These are phyloP conservation scores for Pleurotus sapidus DNA, from an alignment of 768 basidiomycete species.

Conservation along the genomic window DNA sequence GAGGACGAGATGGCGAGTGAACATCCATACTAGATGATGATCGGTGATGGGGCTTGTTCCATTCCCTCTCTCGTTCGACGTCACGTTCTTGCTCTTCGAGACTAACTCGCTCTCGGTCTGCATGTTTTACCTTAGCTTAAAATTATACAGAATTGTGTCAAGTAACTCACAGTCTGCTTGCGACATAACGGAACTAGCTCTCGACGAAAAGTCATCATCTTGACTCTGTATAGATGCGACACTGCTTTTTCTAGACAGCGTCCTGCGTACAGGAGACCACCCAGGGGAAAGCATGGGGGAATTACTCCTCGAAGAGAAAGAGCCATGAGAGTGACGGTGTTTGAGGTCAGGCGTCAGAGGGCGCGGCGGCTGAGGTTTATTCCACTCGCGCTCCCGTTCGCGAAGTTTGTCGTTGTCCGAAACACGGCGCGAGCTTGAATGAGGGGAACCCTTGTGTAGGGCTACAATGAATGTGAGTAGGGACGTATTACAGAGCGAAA, in stretches of 20 bases:
- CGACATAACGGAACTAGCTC: conserved; percentile 44
- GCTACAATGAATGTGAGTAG: background rate
- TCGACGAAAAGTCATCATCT: conserved; percentile 38
- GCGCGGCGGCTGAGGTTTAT: conserved; percentile 20
- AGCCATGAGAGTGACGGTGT: conserved; percentile 16
- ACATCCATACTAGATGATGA: conserved; percentile 41
- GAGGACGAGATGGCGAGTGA: conserved; percentile 29
- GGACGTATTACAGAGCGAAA: background rate
- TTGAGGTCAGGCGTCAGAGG: conserved; percentile 19
- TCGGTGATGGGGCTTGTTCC: conserved; percentile 50
- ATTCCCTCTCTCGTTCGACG: conserved; percentile 48
- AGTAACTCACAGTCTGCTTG: conserved; percentile 48
- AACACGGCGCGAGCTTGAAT: conserved; percentile 3
- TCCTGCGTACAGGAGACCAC: background rate
- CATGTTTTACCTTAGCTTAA: background rate
- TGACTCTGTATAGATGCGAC: conserved; percentile 37
- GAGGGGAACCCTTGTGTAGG: background rate
- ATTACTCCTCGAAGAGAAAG: conserved; percentile 17
- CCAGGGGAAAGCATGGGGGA: conserved; percentile 14
- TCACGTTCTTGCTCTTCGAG: conserved; percentile 43
- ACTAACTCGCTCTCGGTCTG: conserved; percentile 43
- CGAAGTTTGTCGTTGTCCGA: conserved; percentile 22
- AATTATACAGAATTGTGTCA: background rate
- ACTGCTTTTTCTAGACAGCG: conserved; percentile 27
- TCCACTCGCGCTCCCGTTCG: conserved; percentile 51